phyloP scores from a whole-genome alignment of 75 land plant genomes.

The Larix kaempferi region DNA sequence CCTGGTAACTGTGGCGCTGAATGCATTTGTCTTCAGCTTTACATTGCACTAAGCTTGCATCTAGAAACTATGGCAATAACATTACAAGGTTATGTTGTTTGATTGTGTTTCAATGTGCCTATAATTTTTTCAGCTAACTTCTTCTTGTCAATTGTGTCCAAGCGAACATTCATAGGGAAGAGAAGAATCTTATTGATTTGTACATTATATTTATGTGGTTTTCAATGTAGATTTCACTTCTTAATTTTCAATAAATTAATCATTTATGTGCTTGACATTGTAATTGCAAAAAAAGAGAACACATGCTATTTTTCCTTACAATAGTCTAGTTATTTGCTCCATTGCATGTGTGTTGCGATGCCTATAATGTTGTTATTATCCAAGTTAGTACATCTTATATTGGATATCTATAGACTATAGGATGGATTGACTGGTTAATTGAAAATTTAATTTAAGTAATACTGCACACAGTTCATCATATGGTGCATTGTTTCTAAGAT shows the following conservation, averaged over 20 bases:
- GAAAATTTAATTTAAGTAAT: neutral
- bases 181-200: slow-evolving; percentile 81
- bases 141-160: slow-evolving; percentile 18
- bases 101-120: neutral
- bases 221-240: slow-evolving; percentile 57
- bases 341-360: neutral
- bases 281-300: neutral
- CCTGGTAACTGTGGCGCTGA: neutral
- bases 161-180: slow-evolving; percentile 86
- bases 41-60: neutral
- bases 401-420: neutral
- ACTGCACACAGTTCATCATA: neutral
- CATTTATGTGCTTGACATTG: neutral
- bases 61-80: neutral
- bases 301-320: neutral
- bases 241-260: neutral
- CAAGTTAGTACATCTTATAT: neutral
- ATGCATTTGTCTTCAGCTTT: neutral
- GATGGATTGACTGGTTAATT: no score
- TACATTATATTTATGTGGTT: slow-evolving; percentile 84
- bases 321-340: neutral
- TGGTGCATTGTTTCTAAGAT: neutral
- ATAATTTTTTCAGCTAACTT: slow-evolving; percentile 4
- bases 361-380: neutral
- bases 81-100: neutral